A percentile compares a stretch with the other conserved stretches of the same genome.
phyloP scores from a whole-genome alignment of 805 yeast genomes.

The Pichia rugopelliculosa region DNA sequence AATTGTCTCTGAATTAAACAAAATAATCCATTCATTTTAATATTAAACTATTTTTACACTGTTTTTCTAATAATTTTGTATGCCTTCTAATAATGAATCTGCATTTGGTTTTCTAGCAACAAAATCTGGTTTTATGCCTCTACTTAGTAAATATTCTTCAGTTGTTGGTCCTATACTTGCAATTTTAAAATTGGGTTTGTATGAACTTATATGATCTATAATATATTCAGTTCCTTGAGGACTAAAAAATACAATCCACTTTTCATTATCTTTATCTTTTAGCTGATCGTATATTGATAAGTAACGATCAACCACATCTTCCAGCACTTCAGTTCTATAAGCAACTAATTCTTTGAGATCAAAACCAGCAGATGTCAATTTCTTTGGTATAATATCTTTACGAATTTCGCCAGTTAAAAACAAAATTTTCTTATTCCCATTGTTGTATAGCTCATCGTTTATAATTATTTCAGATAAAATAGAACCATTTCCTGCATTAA shows the following conservation, averaged over 20 bases:
- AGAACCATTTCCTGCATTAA: constrained; percentile 73
- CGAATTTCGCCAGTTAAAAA: constrained; percentile 85
- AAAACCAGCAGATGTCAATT: constrained; percentile 37
- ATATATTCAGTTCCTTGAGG: constrained; percentile 79
- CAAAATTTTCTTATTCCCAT: constrained; percentile 33
- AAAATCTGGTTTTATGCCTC: constrained; percentile 50
- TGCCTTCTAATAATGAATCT: constrained; percentile 38
- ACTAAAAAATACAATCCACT: constrained; percentile 83
- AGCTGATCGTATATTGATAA: neutral
- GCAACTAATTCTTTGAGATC: constrained; percentile 53
- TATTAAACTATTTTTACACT: neutral
- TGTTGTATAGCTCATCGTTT: constrained; percentile 22
- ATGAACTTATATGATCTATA: constrained; percentile 32
- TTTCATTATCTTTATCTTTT: constrained; percentile 26
- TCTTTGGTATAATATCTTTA: constrained; percentile 71
- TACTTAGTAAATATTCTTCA: constrained; percentile 45
- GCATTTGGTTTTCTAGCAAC: constrained; percentile 75
- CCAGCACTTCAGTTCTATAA: constrained; percentile 55
- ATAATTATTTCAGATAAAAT: constrained; percentile 58
- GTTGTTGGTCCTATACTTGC: constrained; percentile 96
- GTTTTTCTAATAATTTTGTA: constrained; percentile 12
- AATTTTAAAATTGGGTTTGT: constrained; percentile 30
- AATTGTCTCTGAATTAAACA: constrained; percentile 63
- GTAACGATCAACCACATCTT: constrained; percentile 33
- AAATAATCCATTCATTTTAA: constrained; percentile 53